phyloP scores from a whole-genome alignment of 257 asterid species.

The Solanum chiquidenum region DNA sequence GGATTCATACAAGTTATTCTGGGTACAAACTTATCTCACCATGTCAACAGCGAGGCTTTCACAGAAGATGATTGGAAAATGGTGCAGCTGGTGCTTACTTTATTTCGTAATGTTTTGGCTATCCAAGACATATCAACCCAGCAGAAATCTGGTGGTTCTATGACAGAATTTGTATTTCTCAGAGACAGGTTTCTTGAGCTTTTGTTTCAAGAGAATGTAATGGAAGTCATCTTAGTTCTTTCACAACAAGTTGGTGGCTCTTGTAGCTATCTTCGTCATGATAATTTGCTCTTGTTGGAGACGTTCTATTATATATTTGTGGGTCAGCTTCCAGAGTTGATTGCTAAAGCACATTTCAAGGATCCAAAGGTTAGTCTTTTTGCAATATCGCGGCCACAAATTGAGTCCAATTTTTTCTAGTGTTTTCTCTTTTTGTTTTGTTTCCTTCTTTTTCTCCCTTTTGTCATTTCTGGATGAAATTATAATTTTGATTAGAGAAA shows the following conservation, averaged over 20 bases:
- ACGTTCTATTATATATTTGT: constrained; percentile 57
- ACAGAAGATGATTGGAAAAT: constrained; percentile 96
- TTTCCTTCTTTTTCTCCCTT: not conserved
- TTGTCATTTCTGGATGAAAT: not conserved
- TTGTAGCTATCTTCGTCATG: constrained; percentile 62
- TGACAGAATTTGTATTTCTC: constrained; percentile 48
- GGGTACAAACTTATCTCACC: constrained; percentile 5
- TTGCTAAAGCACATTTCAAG: constrained; percentile 46
- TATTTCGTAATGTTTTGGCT: constrained; percentile 78
- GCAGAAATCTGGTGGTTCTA: constrained; percentile 72
- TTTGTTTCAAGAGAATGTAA: constrained; percentile 76
- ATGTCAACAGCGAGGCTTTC: constrained; percentile 60
- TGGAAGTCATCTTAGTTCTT: constrained; percentile 74
- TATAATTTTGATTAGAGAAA: not conserved
- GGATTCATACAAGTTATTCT: not conserved
- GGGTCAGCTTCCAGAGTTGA: constrained; percentile 84
- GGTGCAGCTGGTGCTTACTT: constrained; percentile 86
- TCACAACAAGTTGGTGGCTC: constrained; percentile 79
- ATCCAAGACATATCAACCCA: constrained; percentile 79
- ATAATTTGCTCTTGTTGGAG: constrained; percentile 85
- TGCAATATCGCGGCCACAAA: not conserved
- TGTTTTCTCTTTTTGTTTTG: not conserved
- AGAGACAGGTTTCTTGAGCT: constrained; percentile 74
- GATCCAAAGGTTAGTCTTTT: constrained; percentile 53
- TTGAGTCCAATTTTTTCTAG: not conserved